Evolutionary conservation across 306 rosid species (phyloP).

Genomic region (Inga laurina): DNA sequence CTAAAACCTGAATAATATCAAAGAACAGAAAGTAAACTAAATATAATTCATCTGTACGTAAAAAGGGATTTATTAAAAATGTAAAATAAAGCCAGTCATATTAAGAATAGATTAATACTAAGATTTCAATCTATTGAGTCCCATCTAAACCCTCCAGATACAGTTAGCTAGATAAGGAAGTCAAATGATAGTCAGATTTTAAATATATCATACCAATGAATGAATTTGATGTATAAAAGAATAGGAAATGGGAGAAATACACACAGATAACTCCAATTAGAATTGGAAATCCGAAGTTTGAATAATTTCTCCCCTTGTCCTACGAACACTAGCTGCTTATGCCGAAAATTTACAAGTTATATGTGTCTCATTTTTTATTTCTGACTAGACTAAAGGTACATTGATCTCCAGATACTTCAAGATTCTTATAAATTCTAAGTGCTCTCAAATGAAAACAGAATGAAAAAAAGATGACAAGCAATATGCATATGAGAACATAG

Average conservation of each 20-base stretch:
- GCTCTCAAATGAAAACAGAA: too few species aligned
- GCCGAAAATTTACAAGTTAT: too few species aligned
- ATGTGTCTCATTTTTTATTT: too few species aligned
- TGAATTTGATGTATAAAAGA: neutral
- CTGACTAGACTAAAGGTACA: too few species aligned
- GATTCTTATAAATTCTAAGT: too few species aligned
- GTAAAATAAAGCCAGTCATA: neutral
- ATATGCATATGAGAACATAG: too few species aligned
- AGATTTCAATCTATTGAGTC: conserved; percentile 5
- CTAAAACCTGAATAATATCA: conserved; percentile 11
- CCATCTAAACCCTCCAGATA: neutral
- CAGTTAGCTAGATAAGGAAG: neutral
- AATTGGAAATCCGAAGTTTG: too few species aligned
- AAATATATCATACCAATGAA: neutral
- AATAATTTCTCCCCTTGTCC: too few species aligned
- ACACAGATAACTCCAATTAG: too few species aligned
- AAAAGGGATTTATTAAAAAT: neutral
- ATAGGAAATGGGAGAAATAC: neutral
- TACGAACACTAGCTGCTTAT: too few species aligned
- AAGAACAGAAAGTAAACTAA: neutral
- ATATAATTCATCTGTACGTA: neutral
- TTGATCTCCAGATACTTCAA: too few species aligned
- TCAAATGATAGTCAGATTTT: neutral
- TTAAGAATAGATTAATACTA: neutral
- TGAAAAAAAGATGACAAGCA: too few species aligned